Evolutionary conservation across 1,284 basidiomycete species (phyloP).

Genomic region (Trichosporon coremiiforme): DNA sequence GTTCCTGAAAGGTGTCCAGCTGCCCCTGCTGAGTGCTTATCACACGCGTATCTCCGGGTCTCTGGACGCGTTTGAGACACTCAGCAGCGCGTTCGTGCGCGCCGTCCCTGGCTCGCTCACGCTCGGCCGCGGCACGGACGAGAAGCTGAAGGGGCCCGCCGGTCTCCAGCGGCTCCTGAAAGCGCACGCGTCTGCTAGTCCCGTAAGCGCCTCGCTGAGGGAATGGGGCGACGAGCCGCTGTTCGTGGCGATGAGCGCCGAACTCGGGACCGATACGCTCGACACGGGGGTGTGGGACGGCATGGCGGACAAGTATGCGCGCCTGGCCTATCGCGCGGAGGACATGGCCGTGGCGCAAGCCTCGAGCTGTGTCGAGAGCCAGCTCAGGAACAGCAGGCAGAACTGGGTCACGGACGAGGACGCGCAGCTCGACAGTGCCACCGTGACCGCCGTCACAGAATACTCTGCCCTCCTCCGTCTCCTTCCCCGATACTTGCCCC

Average conservation of each 20-base stretch:
- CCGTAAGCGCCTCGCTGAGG: constrained; percentile 68
- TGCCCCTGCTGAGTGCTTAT: constrained; percentile 76
- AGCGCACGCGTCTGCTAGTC: constrained; percentile 74
- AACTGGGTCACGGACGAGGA: constrained; percentile 12
- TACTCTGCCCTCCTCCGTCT: constrained; percentile 71
- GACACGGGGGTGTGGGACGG: constrained; percentile 66
- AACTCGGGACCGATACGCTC: constrained; percentile 61
- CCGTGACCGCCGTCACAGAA: constrained; percentile 70
- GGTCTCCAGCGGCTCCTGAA: constrained; percentile 80
- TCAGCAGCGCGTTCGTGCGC: constrained; percentile 81
- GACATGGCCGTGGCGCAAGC: constrained; percentile 81
- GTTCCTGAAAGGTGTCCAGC: constrained; percentile 81
- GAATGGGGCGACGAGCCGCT: constrained; percentile 89
- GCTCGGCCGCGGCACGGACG: constrained; percentile 1
- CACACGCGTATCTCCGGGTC: constrained; percentile 75
- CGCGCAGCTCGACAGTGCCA: constrained; percentile 61
- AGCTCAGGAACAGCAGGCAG: constrained; percentile 60
- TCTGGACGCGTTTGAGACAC: constrained; percentile 87
- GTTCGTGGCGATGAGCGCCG: constrained; percentile 82
- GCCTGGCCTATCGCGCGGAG: constrained; percentile 72
- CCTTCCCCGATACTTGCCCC: constrained; percentile 65
- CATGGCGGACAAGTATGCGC: constrained; percentile 66
- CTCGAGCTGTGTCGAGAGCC: constrained; percentile 74
- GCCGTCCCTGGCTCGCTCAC: constrained; percentile 83
- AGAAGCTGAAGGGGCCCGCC: constrained; percentile 68